Conservation (phyloP, 768 basidiomycete genomes). For the Ramaria rubella region DNA sequence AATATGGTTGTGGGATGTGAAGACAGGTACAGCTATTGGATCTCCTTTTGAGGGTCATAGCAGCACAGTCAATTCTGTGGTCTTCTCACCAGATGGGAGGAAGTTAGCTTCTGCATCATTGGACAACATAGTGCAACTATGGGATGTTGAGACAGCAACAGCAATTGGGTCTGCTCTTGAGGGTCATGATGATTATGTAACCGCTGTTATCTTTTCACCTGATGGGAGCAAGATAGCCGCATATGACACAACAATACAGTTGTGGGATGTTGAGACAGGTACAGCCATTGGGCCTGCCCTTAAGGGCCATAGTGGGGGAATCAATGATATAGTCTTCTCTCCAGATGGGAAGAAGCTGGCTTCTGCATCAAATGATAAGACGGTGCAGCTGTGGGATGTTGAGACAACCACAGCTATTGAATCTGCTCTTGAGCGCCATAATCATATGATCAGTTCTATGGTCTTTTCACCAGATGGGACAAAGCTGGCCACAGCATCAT, state of each 20-base stretch:
- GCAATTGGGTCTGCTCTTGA: background rate
- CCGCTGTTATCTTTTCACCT: background rate
- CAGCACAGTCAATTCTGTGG: background rate
- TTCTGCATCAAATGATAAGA: background rate
- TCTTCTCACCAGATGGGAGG: background rate
- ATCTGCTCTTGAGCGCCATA: background rate
- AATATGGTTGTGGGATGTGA: background rate
- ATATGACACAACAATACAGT: background rate
- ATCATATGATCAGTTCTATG: background rate
- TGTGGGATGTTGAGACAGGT: background rate
- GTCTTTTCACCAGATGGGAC: conserved; percentile 10
- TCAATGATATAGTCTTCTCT: background rate
- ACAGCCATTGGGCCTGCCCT: background rate
- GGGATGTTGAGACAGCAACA: background rate
- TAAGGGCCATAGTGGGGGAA: background rate
- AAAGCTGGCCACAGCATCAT: conserved; percentile 2
- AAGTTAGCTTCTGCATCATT: background rate
- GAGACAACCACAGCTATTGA: background rate
- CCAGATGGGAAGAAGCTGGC: background rate
- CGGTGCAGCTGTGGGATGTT: conserved; percentile 9
- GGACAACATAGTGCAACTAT: background rate
- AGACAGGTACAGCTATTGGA: background rate
- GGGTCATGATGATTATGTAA: background rate
- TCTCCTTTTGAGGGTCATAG: background rate
- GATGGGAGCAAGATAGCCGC: background rate